phyloP scores from a whole-genome alignment of 108 stramenopile genomes.

The Phaeodactylum tricornutum region DNA sequence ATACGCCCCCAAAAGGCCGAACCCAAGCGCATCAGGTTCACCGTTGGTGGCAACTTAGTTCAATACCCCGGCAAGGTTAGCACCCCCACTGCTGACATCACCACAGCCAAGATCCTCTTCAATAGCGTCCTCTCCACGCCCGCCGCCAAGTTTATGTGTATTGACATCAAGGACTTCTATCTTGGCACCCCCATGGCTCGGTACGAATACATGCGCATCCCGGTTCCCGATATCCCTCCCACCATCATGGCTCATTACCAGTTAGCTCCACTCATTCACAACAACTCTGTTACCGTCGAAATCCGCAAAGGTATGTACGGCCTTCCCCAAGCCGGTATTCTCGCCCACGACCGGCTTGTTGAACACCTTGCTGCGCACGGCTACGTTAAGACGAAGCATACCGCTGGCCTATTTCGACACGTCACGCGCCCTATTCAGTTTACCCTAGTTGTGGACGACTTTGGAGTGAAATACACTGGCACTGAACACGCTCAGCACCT shows the following conservation, averaged over 20 bases:
- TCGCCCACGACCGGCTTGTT: constrained; percentile 29
- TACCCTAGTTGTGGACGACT: constrained; percentile 43
- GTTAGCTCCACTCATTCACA: constrained; percentile 6
- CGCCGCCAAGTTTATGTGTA: constrained; percentile 5
- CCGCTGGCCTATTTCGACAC: constrained; percentile 33
- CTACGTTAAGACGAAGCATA: constrained; percentile 8
- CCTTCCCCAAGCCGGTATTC: constrained; percentile 28
- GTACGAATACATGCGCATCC: constrained; percentile 34
- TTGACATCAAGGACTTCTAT: constrained; percentile 27
- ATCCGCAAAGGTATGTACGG: constrained; percentile 33
- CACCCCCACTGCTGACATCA: constrained; percentile 26
- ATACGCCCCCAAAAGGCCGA: constrained; percentile 10
- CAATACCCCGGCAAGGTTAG: constrained; percentile 13
- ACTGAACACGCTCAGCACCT: background rate
- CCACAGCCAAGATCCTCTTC: constrained; percentile 16
- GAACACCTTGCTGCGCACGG: constrained; percentile 4
- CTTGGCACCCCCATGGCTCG: constrained; percentile 16
- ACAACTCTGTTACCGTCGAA: constrained; percentile 16
- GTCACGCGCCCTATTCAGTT: constrained; percentile 17
- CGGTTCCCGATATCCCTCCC: background rate
- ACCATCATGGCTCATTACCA: constrained; percentile 32
- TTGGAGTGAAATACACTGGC: constrained; percentile 28
- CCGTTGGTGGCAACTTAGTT: constrained; percentile 19
- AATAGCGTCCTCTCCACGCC: constrained; percentile 21
- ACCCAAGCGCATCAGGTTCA: constrained; percentile 17